These are phyloP conservation scores for Pistacia vera DNA, from an alignment of 345 rosid genomes.

Conservation along the genomic window DNA sequence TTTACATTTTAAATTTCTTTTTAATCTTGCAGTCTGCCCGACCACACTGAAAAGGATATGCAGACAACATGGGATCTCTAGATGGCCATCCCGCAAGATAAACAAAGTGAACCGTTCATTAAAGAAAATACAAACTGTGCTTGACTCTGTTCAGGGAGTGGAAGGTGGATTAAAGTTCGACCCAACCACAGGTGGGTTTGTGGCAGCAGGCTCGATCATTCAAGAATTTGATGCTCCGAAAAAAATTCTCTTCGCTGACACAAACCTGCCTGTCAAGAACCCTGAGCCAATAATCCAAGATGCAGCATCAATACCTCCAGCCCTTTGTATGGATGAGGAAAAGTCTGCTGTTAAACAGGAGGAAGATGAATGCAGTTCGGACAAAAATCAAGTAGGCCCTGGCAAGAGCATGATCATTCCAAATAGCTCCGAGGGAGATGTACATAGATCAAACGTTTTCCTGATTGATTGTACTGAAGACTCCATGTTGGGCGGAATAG, in stretches of 20 bases:
- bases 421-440: slow-evolving; percentile 17
- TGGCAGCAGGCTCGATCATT: slow-evolving; percentile 52
- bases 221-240: slow-evolving; percentile 50
- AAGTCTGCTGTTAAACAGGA: slow-evolving; percentile 51
- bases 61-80: slow-evolving; percentile 87
- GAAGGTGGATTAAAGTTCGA: slow-evolving; percentile 81
- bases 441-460: slow-evolving; percentile 16
- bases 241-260: slow-evolving; percentile 29
- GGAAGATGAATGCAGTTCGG: slow-evolving; percentile 42
- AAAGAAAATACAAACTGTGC: slow-evolving; percentile 75
- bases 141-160: slow-evolving; percentile 91
- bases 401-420: slow-evolving; percentile 20
- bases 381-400: slow-evolving; percentile 25
- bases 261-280: slow-evolving; percentile 19
- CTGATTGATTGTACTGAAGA: slow-evolving; percentile 30
- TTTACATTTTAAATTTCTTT: slow-evolving; percentile 8
- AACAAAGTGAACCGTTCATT: slow-evolving; percentile 87
- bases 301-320: slow-evolving; percentile 10
- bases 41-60: slow-evolving; percentile 95
- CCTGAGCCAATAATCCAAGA: slow-evolving; percentile 29
- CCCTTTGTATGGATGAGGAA: slow-evolving; percentile 25
- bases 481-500: slow-evolving; percentile 29
- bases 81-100: slow-evolving; percentile 97
- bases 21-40: slow-evolving; percentile 69
- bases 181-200: slow-evolving; percentile 65